Percentiles rank a stretch among this genome's conserved stretches.
Evolutionary conservation across 1,284 basidiomycete genomes (phyloP).

Genomic region (Apiotrichum sp.): DNA sequence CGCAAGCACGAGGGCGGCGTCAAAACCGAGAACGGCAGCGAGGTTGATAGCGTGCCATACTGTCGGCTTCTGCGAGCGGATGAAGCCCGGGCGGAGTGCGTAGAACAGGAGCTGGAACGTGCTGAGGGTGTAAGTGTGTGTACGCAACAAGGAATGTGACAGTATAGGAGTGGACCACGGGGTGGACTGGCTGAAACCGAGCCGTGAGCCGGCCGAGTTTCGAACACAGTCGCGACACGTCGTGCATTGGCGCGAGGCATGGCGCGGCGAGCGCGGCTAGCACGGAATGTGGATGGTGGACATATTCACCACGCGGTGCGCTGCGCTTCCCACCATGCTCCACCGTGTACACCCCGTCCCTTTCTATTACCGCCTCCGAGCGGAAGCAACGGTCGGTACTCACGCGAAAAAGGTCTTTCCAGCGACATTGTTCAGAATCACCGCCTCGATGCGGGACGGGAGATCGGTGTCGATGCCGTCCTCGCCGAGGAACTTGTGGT

Average conservation of each 20-base stretch:
- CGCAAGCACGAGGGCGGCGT: slow-evolving; percentile 60
- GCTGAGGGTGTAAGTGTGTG: slow-evolving; percentile 47
- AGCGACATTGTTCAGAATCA: slow-evolving; percentile 86
- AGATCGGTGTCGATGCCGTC: slow-evolving; percentile 89
- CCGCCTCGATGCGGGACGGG: slow-evolving; percentile 75
- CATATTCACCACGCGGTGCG: too few relatives aligned
- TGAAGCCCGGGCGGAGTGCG: slow-evolving; percentile 90
- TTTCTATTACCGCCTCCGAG: too few relatives aligned
- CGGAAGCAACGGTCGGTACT: slow-evolving; percentile 24
- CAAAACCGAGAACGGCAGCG: slow-evolving; percentile 62
- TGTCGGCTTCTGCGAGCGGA: slow-evolving; percentile 74
- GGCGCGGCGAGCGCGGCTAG: not conserved
- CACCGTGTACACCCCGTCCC: too few relatives aligned
- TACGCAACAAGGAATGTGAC: not conserved
- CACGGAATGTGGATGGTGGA: too few relatives aligned
- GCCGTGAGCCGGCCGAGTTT: too few relatives aligned
- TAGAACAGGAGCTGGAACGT: slow-evolving; percentile 99
- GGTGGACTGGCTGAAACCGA: too few relatives aligned
- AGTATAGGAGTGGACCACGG: too few relatives aligned
- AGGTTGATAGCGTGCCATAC: slow-evolving; percentile 81
- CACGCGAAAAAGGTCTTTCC: slow-evolving; percentile 97
- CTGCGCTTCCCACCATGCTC: too few relatives aligned
- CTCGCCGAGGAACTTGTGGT: slow-evolving; percentile 86
- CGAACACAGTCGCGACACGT: too few relatives aligned
- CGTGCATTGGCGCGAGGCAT: not conserved